Evolutionary conservation across 768 basidiomycete genomes (phyloP).

Genomic region (Crucibulum laeve): DNA sequence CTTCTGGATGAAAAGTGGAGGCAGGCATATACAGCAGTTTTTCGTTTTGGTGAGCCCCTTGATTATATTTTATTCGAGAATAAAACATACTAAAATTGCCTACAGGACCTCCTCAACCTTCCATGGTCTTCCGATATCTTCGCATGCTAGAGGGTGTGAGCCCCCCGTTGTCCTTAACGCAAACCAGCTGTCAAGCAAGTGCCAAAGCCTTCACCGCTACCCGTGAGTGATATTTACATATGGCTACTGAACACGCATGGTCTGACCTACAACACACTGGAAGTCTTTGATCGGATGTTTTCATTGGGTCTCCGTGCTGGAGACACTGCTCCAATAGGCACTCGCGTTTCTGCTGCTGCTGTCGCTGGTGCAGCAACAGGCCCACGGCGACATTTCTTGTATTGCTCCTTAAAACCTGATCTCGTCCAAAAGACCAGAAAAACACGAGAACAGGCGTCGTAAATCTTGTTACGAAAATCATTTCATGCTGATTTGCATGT

Average conservation of each 20-base stretch:
- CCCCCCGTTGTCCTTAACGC: conserved; percentile 81
- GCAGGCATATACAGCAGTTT: conserved; percentile 82
- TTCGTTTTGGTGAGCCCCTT: conserved; percentile 69
- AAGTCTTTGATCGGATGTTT: conserved; percentile 92
- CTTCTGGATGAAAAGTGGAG: conserved; percentile 92
- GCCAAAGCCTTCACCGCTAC: conserved; percentile 89
- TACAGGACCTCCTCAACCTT: conserved; percentile 79
- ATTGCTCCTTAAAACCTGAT: conserved; percentile 72
- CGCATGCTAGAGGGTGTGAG: conserved; percentile 88
- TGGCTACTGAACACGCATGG: conserved; percentile 3
- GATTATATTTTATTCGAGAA: not conserved
- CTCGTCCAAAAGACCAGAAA: conserved; percentile 34
- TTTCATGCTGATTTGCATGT: no score
- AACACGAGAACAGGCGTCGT: conserved; percentile 6
- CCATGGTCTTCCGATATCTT: conserved; percentile 90
- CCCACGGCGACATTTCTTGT: conserved; percentile 81
- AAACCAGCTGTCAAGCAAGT: conserved; percentile 83
- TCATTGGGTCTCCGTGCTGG: conserved; percentile 78
- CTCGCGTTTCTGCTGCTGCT: conserved; percentile 61
- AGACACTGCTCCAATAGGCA: conserved; percentile 58
- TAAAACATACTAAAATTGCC: conserved; percentile 3
- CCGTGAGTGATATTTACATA: conserved; percentile 38
- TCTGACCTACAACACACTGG: no score
- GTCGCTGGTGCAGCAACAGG: conserved; percentile 62
- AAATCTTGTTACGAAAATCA: no score